Base-by-base conservation (phyloP, 1,139 yeast species). In the Nakaseomyces glabratus region DNA sequence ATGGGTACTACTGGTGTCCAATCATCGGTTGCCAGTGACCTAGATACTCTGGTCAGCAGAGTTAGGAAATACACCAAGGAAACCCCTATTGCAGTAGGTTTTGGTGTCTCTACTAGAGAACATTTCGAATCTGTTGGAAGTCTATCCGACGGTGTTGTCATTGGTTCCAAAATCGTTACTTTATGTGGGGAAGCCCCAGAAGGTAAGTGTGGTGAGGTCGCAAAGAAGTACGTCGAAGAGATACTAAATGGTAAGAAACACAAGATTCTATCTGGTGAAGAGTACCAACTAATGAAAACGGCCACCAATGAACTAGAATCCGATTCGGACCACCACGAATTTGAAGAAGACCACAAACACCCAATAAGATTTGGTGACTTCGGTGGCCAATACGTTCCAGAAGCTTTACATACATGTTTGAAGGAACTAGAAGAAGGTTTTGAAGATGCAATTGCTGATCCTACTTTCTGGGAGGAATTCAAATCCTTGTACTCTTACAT, bases 341-440 rank as follows among this genome's bases (percentile, higher is more conserved):
- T 76, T 44, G 67, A 66, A 42, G 90, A 79, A 56, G 48, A 41
- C 10, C 75, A 70, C 55, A 70, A 74, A 42, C 80, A 69, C 52
- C 73, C 77, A 46, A 76, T 86, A 31, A 71, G 81, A 46, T 90
- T 88, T 51, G 99, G 98, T 52, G 88, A 78, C 36, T 93, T 85
- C 55, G 99, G 99, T 58, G 99, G 99, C 40, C 98, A 90, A 64
- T 90, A 82, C 56, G 97, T 93, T 22, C 99, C 99, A 30, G 99
- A 90, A 65, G 88, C 95, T 16, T 67, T 90, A 52, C 93, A 88
- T 60, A 73, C 94, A 30, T 90, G 97, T 66, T 69, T 90, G 47
- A 73, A 76, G 42, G 95, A 93, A 62, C 71, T 93, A 41, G 97
- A 90, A 63, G 67, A 60, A 39, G 96, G 86, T 6, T 93, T 88